Evolutionary conservation across 1,284 basidiomycete genomes (phyloP).

Genomic region (Singerocomus inundabilis): DNA sequence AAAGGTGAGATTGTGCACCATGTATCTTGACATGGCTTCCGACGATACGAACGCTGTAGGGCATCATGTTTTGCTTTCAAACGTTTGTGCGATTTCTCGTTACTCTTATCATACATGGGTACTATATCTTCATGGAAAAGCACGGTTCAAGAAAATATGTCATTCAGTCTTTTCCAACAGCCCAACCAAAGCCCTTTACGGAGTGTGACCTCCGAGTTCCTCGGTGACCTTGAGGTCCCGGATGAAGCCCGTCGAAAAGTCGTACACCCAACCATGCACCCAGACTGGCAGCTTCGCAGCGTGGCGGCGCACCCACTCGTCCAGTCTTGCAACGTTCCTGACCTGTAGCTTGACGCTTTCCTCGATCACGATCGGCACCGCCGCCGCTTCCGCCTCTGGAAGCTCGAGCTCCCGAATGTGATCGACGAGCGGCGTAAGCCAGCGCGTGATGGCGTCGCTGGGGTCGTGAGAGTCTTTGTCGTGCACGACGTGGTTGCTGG

Average conservation of each 20-base stretch:
- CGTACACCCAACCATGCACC: slow-evolving; percentile 86
- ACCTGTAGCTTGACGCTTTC: slow-evolving; percentile 82
- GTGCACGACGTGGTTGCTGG: neutral
- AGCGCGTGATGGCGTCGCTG: slow-evolving; percentile 49
- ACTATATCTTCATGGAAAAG: neutral
- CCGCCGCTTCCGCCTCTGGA: slow-evolving; percentile 39
- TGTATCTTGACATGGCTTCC: too few species aligned
- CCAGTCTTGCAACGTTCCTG: slow-evolving; percentile 55
- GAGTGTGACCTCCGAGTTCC: slow-evolving; percentile 17
- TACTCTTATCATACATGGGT: neutral
- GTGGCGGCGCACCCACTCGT: slow-evolving; percentile 50
- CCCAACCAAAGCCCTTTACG: neutral
- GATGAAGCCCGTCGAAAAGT: slow-evolving; percentile 67
- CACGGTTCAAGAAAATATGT: neutral
- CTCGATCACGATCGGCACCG: slow-evolving; percentile 45
- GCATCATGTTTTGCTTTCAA: too few species aligned
- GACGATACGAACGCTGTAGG: too few species aligned
- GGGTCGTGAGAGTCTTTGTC: slow-evolving; percentile 17
- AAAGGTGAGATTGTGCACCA: too few species aligned
- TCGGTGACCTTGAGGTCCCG: slow-evolving; percentile 61
- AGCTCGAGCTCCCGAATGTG: slow-evolving; percentile 39
- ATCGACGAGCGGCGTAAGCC: slow-evolving; percentile 70
- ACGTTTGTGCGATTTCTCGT: neutral
- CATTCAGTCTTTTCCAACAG: neutral
- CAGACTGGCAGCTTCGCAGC: slow-evolving; percentile 46